Evolutionary conservation across 345 rosid species (phyloP), one percentile per base, ranked within the genome.

Genomic region (Melastoma malabathricum): DNA sequence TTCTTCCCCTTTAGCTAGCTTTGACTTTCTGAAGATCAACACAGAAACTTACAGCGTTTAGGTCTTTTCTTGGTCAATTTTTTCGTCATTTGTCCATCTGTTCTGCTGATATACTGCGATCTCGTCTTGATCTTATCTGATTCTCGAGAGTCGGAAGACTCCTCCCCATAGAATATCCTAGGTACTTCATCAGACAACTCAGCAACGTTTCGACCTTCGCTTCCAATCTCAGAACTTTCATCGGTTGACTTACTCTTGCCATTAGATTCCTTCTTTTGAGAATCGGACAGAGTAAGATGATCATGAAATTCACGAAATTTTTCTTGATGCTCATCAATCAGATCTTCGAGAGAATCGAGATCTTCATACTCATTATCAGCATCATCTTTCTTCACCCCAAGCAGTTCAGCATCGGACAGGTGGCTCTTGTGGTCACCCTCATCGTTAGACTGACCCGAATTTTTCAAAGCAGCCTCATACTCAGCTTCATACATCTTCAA

Each of bases 391-490:
- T 56, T 56, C 48, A 46, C 67, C 48, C 62, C 61, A 12, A 16
- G 41, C 43, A 51, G 62, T 48, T 71, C 71, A 16, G 48, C 64
- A 18, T 62, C 68, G 44, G 62, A 56, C 15, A 48, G 19, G 46
- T 18, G 63, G 44, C 45, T 49, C 29, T 47, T 59, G n/a, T 48
- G 54, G 10, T 59, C 72, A 55, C 59, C 63, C 44, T 44, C 63
- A 2, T 56, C 61, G 56, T 20, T 59, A 14, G 61, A 62, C 15
- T 54, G 57, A 31, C 68, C 74, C 38, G 60, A 58, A 63, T 59
- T 67, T 58, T 71, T 74, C 57, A 87, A 59, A 18, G 96, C 80
- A 29, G 87, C 85, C 70, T 84, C 87, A 51, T 84, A 92, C 74
- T 84, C 85, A 0, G 66, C 81, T 74, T 92, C 95, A 61, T 78